Percentiles rank a stretch among this genome's conserved stretches.
These are phyloP conservation scores for Rhynchosporium agropyri DNA, from an alignment of 2,329 filamentous ascomycete species.

Conservation along the genomic window DNA sequence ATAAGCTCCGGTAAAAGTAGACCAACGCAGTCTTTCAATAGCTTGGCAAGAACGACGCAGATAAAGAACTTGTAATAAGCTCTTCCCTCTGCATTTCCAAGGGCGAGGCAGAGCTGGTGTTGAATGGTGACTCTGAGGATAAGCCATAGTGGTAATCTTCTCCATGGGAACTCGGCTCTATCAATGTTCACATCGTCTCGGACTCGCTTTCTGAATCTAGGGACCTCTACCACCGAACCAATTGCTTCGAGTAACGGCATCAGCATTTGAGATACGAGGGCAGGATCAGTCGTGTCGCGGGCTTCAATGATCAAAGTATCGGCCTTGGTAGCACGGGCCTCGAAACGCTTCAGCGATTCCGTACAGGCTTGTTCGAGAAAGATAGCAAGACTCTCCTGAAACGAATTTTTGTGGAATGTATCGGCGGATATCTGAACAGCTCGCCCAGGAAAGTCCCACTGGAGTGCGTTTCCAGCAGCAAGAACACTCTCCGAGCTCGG, in stretches of 20 bases:
- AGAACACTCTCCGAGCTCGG: conserved; percentile 55
- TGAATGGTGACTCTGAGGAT: conserved; percentile 60
- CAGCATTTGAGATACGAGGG: conserved; percentile 60
- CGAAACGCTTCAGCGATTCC: conserved; percentile 55
- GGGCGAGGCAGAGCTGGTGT: conserved; percentile 49
- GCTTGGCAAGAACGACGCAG: conserved; percentile 49
- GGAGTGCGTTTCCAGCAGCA: conserved; percentile 52
- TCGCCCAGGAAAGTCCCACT: conserved; percentile 61
- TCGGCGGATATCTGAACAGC: conserved; percentile 50
- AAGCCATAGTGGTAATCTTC: conserved; percentile 64
- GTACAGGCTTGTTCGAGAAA: conserved; percentile 60
- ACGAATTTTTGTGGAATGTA: conserved; percentile 46
- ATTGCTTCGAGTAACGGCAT: conserved; percentile 61
- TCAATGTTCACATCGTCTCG: conserved; percentile 63
- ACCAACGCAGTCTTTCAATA: conserved; percentile 49
- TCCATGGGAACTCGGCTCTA: conserved; percentile 57
- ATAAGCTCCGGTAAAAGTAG: conserved; percentile 44
- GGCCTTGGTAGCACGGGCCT: conserved; percentile 55
- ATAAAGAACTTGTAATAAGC: conserved; percentile 61
- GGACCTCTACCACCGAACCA: conserved; percentile 46
- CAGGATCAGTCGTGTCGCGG: conserved; percentile 59
- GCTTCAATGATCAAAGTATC: conserved; percentile 52
- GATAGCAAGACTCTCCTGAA: conserved; percentile 50
- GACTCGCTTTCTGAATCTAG: conserved; percentile 57
- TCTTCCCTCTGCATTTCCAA: conserved; percentile 49